phyloP scores from a whole-genome alignment of 2,329 filamentous ascomycete genomes.

The Trichoderma asperellum region DNA sequence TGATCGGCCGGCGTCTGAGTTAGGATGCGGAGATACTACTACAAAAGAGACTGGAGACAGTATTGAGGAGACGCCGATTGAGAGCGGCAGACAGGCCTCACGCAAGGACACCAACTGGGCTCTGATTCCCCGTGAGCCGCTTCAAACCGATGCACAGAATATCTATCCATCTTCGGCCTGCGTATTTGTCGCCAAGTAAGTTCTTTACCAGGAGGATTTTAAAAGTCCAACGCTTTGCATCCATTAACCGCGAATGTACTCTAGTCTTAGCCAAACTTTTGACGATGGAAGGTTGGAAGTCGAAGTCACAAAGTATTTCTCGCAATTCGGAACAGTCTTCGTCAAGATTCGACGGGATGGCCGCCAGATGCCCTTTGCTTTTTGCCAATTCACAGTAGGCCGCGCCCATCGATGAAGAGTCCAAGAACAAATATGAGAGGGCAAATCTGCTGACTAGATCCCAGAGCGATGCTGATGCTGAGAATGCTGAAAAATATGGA shows the following conservation, averaged over 20 bases:
- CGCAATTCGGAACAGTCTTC: slow-evolving; percentile 59
- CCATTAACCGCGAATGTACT: slow-evolving; percentile 28
- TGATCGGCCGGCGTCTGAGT: neutral
- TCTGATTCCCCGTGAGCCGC: slow-evolving; percentile 6
- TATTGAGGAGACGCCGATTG: neutral
- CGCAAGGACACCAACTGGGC: neutral
- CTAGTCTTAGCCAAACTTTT: slow-evolving; percentile 55
- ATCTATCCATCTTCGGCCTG: slow-evolving; percentile 60
- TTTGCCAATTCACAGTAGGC: slow-evolving; percentile 65
- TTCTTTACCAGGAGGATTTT: slow-evolving; percentile 27
- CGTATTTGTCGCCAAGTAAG: slow-evolving; percentile 70
- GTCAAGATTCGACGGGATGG: slow-evolving; percentile 66
- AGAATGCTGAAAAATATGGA: slow-evolving; percentile 52
- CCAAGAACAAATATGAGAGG: neutral
- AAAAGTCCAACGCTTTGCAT: neutral
- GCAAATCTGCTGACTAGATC: neutral
- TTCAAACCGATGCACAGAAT: slow-evolving; percentile 53
- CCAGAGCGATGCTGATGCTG: slow-evolving; percentile 49
- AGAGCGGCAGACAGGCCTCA: neutral
- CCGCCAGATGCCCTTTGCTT: slow-evolving; percentile 65
- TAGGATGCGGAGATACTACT: too few species aligned
- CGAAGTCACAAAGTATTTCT: slow-evolving; percentile 58
- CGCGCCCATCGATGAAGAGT: neutral
- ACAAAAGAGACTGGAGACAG: neutral
- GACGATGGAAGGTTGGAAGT: slow-evolving; percentile 56